Evolutionary conservation across 441 rosid species (phyloP).

Genomic region (Corymbia calophylla): DNA sequence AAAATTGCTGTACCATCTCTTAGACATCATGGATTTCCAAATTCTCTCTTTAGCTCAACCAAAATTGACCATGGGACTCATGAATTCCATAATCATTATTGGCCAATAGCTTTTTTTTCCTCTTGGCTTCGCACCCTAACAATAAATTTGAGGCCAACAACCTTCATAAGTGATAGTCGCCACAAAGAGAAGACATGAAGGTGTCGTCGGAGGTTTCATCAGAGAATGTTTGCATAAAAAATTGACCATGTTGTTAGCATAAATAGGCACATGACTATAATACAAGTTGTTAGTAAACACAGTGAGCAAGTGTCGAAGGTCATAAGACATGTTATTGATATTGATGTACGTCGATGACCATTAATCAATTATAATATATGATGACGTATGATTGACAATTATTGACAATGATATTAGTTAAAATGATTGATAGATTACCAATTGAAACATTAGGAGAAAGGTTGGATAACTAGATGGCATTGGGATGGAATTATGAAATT

Average conservation of each 20-base stretch:
- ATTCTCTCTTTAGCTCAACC: background rate
- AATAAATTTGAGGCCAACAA: background rate
- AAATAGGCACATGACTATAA: fast-evolving
- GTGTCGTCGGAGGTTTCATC: fast-evolving
- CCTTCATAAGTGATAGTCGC: background rate
- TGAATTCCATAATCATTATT: fast-evolving
- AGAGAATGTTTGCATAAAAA: too few relatives aligned
- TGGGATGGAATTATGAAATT: background rate
- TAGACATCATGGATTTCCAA: background rate
- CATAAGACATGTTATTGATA: background rate
- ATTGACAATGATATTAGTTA: background rate
- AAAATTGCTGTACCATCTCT: background rate
- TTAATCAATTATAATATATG: background rate
- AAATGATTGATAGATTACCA: background rate
- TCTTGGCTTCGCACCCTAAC: background rate
- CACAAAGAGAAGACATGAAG: background rate
- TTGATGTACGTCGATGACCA: background rate
- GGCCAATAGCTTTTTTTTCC: background rate
- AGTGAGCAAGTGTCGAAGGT: too few relatives aligned
- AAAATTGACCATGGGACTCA: background rate
- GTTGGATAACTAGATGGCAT: background rate
- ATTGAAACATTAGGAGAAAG: background rate
- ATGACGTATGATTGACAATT: fast-evolving
- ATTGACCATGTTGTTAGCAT: fast-evolving
- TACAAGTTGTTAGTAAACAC: too few relatives aligned